These are phyloP conservation scores for Ceratocystis variospora DNA, from an alignment of 2,329 filamentous ascomycete genomes.

Conservation along the genomic window DNA sequence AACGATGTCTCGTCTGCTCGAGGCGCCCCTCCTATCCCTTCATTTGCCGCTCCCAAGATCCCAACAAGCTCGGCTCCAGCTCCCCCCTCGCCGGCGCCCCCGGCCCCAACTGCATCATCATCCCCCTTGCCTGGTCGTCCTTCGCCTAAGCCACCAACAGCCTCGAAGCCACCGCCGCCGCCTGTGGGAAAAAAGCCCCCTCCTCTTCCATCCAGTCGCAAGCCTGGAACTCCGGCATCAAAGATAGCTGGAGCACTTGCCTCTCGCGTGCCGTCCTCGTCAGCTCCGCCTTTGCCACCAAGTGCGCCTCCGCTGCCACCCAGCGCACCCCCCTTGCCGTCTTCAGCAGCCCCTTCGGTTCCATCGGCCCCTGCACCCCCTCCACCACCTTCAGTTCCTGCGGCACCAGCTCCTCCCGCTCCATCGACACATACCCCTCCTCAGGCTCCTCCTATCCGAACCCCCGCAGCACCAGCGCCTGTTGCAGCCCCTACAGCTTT, in stretches of 20 bases:
- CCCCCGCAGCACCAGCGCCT: background rate
- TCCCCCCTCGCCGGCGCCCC: constrained; percentile 38
- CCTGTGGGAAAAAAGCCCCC: constrained; percentile 65
- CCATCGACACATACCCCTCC: constrained; percentile 24
- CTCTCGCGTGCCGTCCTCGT: constrained; percentile 27
- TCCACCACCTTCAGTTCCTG: constrained; percentile 28
- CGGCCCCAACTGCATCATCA: constrained; percentile 54
- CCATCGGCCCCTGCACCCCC: constrained; percentile 26
- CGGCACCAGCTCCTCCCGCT: constrained; percentile 20
- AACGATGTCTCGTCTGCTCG: constrained; percentile 3
- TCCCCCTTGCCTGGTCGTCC: constrained; percentile 36
- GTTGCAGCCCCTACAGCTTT: constrained; percentile 2
- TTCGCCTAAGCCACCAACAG: constrained; percentile 35
- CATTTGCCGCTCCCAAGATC: constrained; percentile 42
- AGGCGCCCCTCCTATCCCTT: constrained; percentile 36
- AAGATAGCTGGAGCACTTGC: constrained; percentile 27
- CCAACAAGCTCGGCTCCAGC: constrained; percentile 39
- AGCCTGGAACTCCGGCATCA: constrained; percentile 40
- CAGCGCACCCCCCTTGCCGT: constrained; percentile 28
- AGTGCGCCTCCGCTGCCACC: constrained; percentile 31
- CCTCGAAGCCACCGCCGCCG: constrained; percentile 58
- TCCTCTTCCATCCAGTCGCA: constrained; percentile 34
- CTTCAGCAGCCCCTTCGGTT: constrained; percentile 30
- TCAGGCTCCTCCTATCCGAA: constrained; percentile 6
- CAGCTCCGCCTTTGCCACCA: constrained; percentile 29